Evolutionary conservation across 2,329 filamentous ascomycete species (phyloP).

Genomic region (Lecanicillium sp.): DNA sequence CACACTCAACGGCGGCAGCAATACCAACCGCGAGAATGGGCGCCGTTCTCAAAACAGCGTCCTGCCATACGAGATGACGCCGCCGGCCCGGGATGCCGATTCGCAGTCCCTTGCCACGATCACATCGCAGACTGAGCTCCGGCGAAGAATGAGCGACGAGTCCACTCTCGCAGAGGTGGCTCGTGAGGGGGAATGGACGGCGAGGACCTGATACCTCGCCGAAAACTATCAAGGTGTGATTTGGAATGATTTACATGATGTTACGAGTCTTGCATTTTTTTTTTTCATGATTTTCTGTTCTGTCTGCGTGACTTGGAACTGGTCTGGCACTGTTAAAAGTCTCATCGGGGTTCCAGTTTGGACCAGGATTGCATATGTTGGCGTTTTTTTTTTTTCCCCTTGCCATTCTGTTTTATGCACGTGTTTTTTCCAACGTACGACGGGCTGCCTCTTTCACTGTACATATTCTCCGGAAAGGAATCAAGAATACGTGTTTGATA

Average conservation of each 20-base stretch:
- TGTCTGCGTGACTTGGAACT: neutral
- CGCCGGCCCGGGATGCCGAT: neutral
- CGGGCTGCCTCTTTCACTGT: no score
- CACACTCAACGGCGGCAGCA: neutral
- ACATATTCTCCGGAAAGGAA: no score
- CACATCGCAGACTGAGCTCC: neutral
- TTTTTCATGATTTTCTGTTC: neutral
- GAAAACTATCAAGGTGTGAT: no score
- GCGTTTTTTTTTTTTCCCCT: neutral
- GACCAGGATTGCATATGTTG: neutral
- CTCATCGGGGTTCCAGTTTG: conserved; percentile 5
- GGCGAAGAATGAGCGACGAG: conserved; percentile 13
- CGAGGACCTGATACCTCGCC: conserved; percentile 8
- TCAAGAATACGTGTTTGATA: no score
- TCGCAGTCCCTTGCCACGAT: neutral
- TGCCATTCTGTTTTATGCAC: neutral
- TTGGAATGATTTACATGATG: conserved; percentile 6
- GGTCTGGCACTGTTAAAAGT: neutral
- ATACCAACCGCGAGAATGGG: neutral
- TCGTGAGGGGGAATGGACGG: conserved; percentile 9
- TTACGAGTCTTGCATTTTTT: neutral
- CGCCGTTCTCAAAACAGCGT: neutral
- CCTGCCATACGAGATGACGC: neutral
- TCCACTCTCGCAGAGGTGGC: conserved; percentile 8
- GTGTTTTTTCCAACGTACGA: no score